Evolutionary conservation across 208 protist species (phyloP).

Genomic region (Leishmania martiniquensis): DNA sequence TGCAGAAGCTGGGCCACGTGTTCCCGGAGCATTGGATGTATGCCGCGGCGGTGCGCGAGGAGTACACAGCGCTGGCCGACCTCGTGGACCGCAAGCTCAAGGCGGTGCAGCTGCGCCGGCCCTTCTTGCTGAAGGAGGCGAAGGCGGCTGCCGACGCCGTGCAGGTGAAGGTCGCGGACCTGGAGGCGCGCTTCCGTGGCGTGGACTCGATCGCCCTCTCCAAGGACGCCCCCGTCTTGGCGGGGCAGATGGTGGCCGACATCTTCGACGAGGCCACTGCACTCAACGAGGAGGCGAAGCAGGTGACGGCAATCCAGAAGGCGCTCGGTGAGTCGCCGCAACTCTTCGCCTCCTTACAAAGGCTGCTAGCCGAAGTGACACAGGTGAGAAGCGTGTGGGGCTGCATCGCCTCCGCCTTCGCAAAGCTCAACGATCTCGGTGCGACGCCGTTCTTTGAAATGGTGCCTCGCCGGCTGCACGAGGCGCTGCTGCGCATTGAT

Average conservation of each 20-base stretch:
- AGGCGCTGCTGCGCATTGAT: conserved; percentile 72
- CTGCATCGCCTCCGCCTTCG: conserved; percentile 77
- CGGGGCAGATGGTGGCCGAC: conserved; percentile 64
- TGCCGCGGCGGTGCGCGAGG: conserved; percentile 86
- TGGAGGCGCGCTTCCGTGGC: conserved; percentile 52
- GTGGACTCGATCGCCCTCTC: conserved; percentile 46
- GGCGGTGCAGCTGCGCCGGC: conserved; percentile 77
- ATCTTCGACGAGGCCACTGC: conserved; percentile 72
- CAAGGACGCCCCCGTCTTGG: conserved; percentile 36
- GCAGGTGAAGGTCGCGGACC: conserved; percentile 48
- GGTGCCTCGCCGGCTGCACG: conserved; percentile 87
- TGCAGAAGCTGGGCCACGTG: conserved; percentile 87
- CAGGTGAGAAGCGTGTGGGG: conserved; percentile 94
- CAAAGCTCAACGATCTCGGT: conserved; percentile 79
- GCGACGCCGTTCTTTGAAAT: conserved; percentile 95
- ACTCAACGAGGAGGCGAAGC: conserved; percentile 72
- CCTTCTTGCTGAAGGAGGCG: conserved; percentile 65
- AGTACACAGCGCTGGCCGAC: conserved; percentile 94
- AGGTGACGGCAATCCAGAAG: conserved; percentile 82
- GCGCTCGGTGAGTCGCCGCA: conserved; percentile 61
- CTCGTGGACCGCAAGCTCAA: conserved; percentile 93
- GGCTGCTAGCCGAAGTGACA: conserved; percentile 81
- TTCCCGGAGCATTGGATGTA: conserved; percentile 95
- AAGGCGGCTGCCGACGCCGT: conserved; percentile 61
- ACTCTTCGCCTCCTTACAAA: conserved; percentile 56